Evolutionary conservation across 768 basidiomycete species (phyloP), one percentile per base, ranked within the genome.

Genomic region (Kockovaella imperatae): DNA sequence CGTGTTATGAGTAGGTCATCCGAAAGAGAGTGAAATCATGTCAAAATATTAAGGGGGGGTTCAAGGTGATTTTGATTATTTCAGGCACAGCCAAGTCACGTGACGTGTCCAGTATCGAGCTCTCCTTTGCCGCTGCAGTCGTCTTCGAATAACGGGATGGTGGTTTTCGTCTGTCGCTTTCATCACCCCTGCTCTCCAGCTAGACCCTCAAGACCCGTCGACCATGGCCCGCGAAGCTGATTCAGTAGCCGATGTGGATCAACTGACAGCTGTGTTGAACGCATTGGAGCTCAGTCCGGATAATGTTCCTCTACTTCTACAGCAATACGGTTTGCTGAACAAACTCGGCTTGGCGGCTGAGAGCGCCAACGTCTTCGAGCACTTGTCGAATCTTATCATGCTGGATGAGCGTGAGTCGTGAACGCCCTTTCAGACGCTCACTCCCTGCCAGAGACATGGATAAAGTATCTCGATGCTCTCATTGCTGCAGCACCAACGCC

Each of bases 341-440:
- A 15, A 40, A 5, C 54, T 67, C 7, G 43, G 43, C 5, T 57
- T 64, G 56, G 32, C 43, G 21, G 23, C 55, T 4, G 62, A 61
- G 34, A 53, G 51, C 2, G 32, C 49, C 4, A 50, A 59, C 21
- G 42, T 41, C 2, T 35, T 48, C 13, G 7, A 21, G 1, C 41
- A 43, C 8, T 40, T 64, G 14, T 46, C 62, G 3, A 34, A 48
- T 13, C 50, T 63, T 14, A 45, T 63, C 10, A 63, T 63, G 59
- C 48, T 67, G 2, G 46, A 50, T n/a, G 57, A 67, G 47, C 40
- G 62, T 64, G 26, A 38, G 59, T 53, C n/a, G 11, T 10, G n/a
- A 2, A 1, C 31, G 3, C 35, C 21, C 10, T 26, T 32, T 30
- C 17, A 45, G 49, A 49, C 54, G 36, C 51, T 42, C 14, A n/a